Conservation (phyloP, 2,329 filamentous ascomycete genomes). For the Mycosphaerelloides madeirae region DNA sequence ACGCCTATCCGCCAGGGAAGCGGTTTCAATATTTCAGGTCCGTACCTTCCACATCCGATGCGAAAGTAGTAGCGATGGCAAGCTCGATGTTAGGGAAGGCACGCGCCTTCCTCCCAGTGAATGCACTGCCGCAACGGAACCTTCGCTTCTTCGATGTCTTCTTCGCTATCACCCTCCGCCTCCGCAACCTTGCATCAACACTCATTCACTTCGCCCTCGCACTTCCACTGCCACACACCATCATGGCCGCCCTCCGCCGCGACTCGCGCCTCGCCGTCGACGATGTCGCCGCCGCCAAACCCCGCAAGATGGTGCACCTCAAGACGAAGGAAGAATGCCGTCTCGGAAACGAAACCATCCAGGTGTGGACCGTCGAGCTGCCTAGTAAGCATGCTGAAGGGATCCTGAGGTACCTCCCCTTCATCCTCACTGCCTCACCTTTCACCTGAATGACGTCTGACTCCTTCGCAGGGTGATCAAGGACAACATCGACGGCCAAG, state of each 20-base stretch:
- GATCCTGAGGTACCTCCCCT: conserved; percentile 58
- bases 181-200: conserved; percentile 9
- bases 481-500: conserved; percentile 40
- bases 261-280: conserved; percentile 18
- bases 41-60: too few relatives aligned
- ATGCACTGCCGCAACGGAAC: conserved; percentile 5
- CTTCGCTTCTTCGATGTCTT: not conserved
- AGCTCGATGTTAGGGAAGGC: conserved; percentile 10
- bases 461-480: conserved; percentile 40
- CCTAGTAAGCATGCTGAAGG: conserved; percentile 67
- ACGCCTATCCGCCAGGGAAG: too few relatives aligned
- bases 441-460: conserved; percentile 25
- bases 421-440: conserved; percentile 10
- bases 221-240: not conserved
- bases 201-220: conserved; percentile 7
- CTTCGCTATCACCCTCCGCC: conserved; percentile 10
- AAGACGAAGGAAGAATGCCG: conserved; percentile 49
- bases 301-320: conserved; percentile 36
- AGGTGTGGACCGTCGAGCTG: conserved; percentile 66
- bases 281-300: conserved; percentile 8
- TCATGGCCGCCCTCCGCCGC: conserved; percentile 16
- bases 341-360: conserved; percentile 47
- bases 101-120: conserved; percentile 15
- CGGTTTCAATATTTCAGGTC: too few relatives aligned
- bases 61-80: conserved; percentile 1